A percentile compares a stretch with the other conserved stretches of the same genome.
Evolutionary conservation across 257 asterid genomes (phyloP).

Genomic region (Coffea eugenioides): DNA sequence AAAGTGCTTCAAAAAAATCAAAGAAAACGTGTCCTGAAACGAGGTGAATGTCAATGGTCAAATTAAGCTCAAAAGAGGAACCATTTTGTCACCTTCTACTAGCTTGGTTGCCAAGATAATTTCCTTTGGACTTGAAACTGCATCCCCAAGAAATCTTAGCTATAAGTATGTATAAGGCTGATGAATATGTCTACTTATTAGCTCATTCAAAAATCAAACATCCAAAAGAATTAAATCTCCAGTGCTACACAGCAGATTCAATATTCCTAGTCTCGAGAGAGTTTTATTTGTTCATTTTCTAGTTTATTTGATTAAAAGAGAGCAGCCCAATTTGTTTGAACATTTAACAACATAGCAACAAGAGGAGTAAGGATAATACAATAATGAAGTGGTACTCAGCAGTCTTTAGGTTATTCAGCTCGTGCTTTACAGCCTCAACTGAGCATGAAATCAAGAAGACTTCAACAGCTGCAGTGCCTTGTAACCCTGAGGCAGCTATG

Average conservation of each 20-base stretch:
- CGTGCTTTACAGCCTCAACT: conserved; percentile 18
- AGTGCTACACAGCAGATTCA: no score
- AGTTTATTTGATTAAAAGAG: background rate
- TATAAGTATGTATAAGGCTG: background rate
- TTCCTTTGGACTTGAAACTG: background rate
- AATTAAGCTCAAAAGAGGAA: no score
- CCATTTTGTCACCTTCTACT: no score
- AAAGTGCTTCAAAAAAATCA: no score
- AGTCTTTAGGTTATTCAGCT: conserved; percentile 10
- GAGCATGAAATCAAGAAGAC: conserved; percentile 13
- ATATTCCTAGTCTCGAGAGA: background rate
- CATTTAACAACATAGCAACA: background rate
- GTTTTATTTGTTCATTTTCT: background rate
- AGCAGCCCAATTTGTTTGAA: background rate
- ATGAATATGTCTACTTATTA: background rate
- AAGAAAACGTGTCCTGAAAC: no score
- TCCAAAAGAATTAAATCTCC: background rate
- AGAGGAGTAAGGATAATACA: conserved; percentile 8
- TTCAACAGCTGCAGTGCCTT: conserved; percentile 17
- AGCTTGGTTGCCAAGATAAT: background rate
- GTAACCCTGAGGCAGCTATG: conserved; percentile 35
- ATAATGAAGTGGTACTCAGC: conserved; percentile 8
- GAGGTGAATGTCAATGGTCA: no score
- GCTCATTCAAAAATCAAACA: background rate
- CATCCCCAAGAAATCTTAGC: background rate